Evolutionary conservation across 306 rosid genomes (phyloP).

Genomic region (Lagenaria siceraria): DNA sequence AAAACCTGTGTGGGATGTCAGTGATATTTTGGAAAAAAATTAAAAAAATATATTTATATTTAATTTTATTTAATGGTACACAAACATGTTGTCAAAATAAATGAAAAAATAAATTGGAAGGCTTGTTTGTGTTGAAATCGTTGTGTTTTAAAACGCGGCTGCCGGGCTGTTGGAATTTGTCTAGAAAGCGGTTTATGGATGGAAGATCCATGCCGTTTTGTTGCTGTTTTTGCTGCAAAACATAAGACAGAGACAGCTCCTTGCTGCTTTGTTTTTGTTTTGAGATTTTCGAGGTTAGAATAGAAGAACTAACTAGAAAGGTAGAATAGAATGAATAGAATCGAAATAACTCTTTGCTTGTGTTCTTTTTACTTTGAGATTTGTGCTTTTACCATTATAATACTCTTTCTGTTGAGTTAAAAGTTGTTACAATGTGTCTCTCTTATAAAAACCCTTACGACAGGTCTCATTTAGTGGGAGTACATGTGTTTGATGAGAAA

Average conservation of each 20-base stretch:
- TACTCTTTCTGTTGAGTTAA: no score
- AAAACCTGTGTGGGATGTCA: slow-evolving; percentile 1
- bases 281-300: not conserved
- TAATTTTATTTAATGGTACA: not conserved
- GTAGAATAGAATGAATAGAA: not conserved
- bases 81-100: not conserved
- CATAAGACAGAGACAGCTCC: slow-evolving; percentile 3
- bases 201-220: slow-evolving; percentile 2
- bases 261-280: not conserved
- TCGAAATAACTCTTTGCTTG: not conserved
- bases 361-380: not conserved
- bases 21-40: not conserved
- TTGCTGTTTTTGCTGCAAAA: not conserved
- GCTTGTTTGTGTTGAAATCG: not conserved
- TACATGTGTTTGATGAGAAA: not conserved
- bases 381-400: no score
- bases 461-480: not conserved
- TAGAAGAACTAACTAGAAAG: not conserved
- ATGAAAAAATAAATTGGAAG: not conserved
- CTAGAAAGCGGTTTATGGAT: not conserved
- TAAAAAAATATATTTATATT: not conserved
- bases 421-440: no score
- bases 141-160: not conserved
- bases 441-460: no score
- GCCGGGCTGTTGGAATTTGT: not conserved